Conservation (phyloP, 148 eudicot genomes). For the Suaeda aralocaspica region DNA sequence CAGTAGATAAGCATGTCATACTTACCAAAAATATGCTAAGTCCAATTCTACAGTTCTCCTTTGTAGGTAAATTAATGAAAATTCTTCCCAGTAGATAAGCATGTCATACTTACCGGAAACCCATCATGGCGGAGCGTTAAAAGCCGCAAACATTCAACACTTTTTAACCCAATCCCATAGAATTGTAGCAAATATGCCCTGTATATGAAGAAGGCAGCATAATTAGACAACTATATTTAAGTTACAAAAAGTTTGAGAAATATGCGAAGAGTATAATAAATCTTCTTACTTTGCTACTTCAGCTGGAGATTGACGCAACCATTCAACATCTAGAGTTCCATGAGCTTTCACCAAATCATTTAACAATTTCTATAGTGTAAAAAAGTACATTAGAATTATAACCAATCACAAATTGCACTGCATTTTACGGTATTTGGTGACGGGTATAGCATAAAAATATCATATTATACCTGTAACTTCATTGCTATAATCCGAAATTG, state of each 20-base stretch:
- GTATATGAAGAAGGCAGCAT: neutral
- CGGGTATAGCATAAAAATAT: too few relatives aligned
- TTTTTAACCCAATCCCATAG: slow-evolving; percentile 77
- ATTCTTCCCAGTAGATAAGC: too few relatives aligned
- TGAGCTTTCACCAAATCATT: slow-evolving; percentile 53
- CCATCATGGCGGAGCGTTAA: slow-evolving; percentile 65
- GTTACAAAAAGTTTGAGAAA: neutral
- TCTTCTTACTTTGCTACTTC: slow-evolving; percentile 57
- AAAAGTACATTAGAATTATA: neutral
- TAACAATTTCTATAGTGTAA: slow-evolving; percentile 40
- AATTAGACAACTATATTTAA: too few relatives aligned
- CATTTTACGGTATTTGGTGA: too few relatives aligned
- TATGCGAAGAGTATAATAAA: neutral
- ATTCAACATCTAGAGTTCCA: slow-evolving; percentile 72
- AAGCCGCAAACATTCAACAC: slow-evolving; percentile 79
- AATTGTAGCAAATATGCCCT: slow-evolving; percentile 75
- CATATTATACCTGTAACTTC: slow-evolving; percentile 48
- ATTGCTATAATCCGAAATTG: slow-evolving; percentile 45
- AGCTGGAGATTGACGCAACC: slow-evolving; percentile 68
- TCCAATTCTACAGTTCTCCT: too few relatives aligned
- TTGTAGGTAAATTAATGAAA: too few relatives aligned
- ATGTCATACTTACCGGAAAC: slow-evolving; percentile 67
- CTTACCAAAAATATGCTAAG: slow-evolving; percentile 95
- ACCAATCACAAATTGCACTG: neutral
- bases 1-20: too few relatives aligned